Base-by-base conservation (phyloP, 75 land plant species). In the Sequoiadendron giganteum region DNA sequence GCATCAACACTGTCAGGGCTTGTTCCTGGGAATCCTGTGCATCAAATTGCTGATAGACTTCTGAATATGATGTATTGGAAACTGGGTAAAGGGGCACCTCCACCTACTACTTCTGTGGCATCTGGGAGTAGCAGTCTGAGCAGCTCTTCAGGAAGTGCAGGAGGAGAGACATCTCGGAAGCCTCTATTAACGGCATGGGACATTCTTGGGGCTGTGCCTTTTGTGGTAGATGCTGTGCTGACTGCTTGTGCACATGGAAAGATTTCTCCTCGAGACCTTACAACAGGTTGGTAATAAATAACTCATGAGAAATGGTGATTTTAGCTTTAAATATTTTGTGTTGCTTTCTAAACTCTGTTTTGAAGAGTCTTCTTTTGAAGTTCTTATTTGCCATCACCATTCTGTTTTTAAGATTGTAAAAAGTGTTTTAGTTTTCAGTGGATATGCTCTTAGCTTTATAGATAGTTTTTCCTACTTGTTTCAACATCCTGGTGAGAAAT, bases 111-210 rank as follows among this genome's bases (percentile, higher is more conserved):
- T 78, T 73, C 93, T 85, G 90, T 77, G 68, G 77, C 88, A 79
- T 94, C 94, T 87, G 92, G 88, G 40, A 93, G 91, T 42, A 90
- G 93, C 70, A 90, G 90, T 83, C 47, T 90, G 15, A 86, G 88
- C 36, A 89, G 88, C 81, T 95, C 92, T 28, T 90, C 95, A 14
- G 93, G 92, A 7, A 88, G 89, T 87, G 88, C 55, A 81, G 88
- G 79, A 88, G 99, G 94, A 45, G 99, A 97, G 70, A n/a, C 86
- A 10, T 85, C 91, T 42, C 82, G 91, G 7, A 90, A 96, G 84
- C 99, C 97, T 38, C 87, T 90, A 76, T 87, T 98, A 77, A 92
- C 97, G 87, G 98, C 98, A 25, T 98, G 98, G 98, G 99, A 98
- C 73, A 92, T 98, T 38, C 87, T 98, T 48, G 94, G 95, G 87